Base-by-base conservation (phyloP, 345 rosid genomes). In the Nasturtium officinale region DNA sequence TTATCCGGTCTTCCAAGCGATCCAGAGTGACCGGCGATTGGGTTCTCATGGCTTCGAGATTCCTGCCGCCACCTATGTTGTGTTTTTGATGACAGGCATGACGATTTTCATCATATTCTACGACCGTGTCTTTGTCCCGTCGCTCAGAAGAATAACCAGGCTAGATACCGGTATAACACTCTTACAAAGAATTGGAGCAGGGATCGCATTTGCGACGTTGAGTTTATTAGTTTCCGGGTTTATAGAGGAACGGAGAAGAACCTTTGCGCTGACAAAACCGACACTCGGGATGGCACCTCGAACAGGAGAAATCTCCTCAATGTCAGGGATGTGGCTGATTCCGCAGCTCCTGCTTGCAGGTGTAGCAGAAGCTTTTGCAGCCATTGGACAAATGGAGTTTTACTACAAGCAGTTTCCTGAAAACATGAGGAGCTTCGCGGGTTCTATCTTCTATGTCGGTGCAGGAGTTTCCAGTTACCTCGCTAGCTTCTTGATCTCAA, bases 1-100 rank as follows among this genome's bases (percentile, higher is more conserved):
- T 9, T 89, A 85, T 47, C 81, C 82, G 1, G 84, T 89, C 62
- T 80, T 85, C 61, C 91, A 89, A 61, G 91, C 95, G 1, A 75
- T 71, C 8, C 95, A 87, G 66, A 67, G 83, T 5, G 85, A 87
- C 72, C 69, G 87, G n/a, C 68, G 72, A 7, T 47, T 88, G 13
- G 87, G 87, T 23, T 60, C 85, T 7, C 83, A 81, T 13, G 72
- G 56, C 29, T 89, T 89, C 65, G 17, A 71, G 60, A 69, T 89
- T 3, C 91, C 94, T 0, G 85, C 82, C 0, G 90, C 89, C 25
- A 72, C 89, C 4, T 86, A 79, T 47, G 62, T 69, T 17, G 86
- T 87, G 37, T 85, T 85, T 61, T 62, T 77, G 56, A 87, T 87
- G 92, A 21, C 78, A 11, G 68, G 85, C 18, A 61, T 86, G 61